These are phyloP conservation scores for Phlyctochytrium arcticum DNA, from an alignment of 192 early-diverging fungal species.

Conservation along the genomic window DNA sequence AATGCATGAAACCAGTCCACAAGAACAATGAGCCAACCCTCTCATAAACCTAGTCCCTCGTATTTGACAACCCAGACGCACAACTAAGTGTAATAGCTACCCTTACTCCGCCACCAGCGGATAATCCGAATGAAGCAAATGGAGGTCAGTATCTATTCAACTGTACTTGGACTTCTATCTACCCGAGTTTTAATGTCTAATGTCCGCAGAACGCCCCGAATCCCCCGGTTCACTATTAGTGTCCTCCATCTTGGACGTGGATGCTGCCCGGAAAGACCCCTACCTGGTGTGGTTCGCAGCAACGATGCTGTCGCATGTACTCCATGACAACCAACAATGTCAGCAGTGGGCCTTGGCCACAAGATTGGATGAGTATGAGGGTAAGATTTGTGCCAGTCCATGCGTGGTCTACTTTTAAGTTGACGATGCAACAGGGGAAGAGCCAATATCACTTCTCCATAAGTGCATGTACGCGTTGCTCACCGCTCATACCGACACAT, in stretches of 20 bases:
- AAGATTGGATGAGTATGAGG: slow-evolving; percentile 67
- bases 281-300: slow-evolving; percentile 89
- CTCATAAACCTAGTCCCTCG: slow-evolving; percentile 58
- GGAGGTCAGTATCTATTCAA: slow-evolving; percentile 39
- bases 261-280: slow-evolving; percentile 66
- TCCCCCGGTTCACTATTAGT: slow-evolving; percentile 89
- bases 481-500: slow-evolving; percentile 56
- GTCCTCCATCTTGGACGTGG: slow-evolving; percentile 73
- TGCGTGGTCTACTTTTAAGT: background rate
- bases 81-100: slow-evolving; percentile 86
- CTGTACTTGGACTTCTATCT: background rate
- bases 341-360: slow-evolving; percentile 76
- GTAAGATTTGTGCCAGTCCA: slow-evolving; percentile 27
- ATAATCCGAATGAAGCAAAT: slow-evolving; percentile 56
- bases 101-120: slow-evolving; percentile 71
- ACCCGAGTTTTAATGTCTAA: background rate
- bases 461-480: slow-evolving; percentile 75
- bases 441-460: slow-evolving; percentile 83
- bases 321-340: slow-evolving; percentile 66
- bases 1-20: no score
- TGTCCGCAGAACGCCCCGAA: slow-evolving; percentile 58
- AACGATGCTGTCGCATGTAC: slow-evolving; percentile 72
- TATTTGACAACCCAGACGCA: slow-evolving; percentile 79
- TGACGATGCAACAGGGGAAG: slow-evolving; percentile 40
- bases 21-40: no score